Conservation (phyloP, 2,329 filamentous ascomycete genomes). For the Periconia macrospinosa region DNA sequence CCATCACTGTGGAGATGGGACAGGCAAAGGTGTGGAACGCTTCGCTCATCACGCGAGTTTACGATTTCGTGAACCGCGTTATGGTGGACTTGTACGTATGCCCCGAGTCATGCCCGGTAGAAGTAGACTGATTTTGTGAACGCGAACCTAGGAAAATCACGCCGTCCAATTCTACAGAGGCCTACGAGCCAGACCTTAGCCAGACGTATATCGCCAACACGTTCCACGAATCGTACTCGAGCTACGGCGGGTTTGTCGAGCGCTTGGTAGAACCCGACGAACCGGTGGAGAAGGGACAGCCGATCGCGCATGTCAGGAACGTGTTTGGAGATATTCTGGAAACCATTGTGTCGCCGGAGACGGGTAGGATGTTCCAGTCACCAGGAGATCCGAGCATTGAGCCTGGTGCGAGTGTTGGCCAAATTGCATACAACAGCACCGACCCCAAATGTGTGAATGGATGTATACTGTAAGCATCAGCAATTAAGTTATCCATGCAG, state of each 20-base stretch:
- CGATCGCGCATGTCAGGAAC: conserved; percentile 39
- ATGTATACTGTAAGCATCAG: conserved; percentile 20
- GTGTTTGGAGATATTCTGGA: conserved; percentile 43
- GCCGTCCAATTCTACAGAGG: conserved; percentile 32
- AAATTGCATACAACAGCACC: conserved; percentile 42
- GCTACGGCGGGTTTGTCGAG: conserved; percentile 34
- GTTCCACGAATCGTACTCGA: conserved; percentile 29
- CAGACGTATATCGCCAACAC: conserved; percentile 35
- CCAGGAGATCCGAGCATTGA: conserved; percentile 40
- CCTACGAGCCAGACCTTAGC: conserved; percentile 32
- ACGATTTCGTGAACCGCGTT: conserved; percentile 31
- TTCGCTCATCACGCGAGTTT: conserved; percentile 38
- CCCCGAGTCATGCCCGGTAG: too few relatives aligned
- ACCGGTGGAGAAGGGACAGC: conserved; percentile 40
- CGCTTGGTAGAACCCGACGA: conserved; percentile 34
- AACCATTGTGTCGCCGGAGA: conserved; percentile 33
- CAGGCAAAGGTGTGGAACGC: conserved; percentile 43
- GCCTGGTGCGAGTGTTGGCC: conserved; percentile 36
- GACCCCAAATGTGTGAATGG: conserved; percentile 33
- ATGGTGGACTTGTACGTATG: conserved; percentile 21
- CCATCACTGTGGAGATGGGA: conserved; percentile 45
- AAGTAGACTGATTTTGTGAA: too few relatives aligned
- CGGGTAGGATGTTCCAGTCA: conserved; percentile 39
- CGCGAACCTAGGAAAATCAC: conserved; percentile 12
- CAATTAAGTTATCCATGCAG: too few relatives aligned